These are phyloP conservation scores for Penicillium psychrosexuale DNA, from an alignment of 2,329 filamentous ascomycete genomes.

Conservation along the genomic window DNA sequence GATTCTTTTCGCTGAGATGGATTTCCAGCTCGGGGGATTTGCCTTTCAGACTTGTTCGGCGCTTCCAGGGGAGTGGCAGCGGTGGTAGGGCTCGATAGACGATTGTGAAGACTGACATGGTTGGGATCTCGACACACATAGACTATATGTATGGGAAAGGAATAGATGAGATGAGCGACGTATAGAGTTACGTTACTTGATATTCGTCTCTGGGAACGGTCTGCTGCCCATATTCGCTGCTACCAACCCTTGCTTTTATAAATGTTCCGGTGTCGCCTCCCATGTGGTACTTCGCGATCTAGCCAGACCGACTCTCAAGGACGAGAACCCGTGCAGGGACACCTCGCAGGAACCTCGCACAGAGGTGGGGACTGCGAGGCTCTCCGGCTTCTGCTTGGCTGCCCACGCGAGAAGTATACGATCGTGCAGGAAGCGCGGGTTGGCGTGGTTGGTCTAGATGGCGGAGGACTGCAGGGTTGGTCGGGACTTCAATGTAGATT, in stretches of 20 bases:
- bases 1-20: background rate
- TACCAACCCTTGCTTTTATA: slow-evolving; percentile 2
- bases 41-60: slow-evolving; percentile 14
- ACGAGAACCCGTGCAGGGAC: slow-evolving; percentile 20
- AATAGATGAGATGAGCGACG: background rate
- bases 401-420: slow-evolving; percentile 19
- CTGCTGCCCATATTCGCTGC: background rate
- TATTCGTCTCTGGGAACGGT: background rate
- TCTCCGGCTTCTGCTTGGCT: slow-evolving; percentile 21
- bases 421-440: slow-evolving; percentile 7
- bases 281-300: slow-evolving; percentile 9
- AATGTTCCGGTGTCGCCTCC: background rate
- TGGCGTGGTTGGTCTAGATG: slow-evolving; percentile 16
- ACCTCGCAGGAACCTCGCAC: slow-evolving; percentile 19
- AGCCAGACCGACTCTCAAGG: slow-evolving; percentile 10
- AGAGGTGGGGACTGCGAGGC: slow-evolving; percentile 16
- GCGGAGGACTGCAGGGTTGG: slow-evolving; percentile 17
- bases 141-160: background rate
- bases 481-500: slow-evolving; percentile 17
- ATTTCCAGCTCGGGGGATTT: slow-evolving; percentile 15
- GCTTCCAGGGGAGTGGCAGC: slow-evolving; percentile 18
- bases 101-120: slow-evolving; percentile 20
- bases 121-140: background rate
- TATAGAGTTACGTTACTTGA: background rate
- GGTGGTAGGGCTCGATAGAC: slow-evolving; percentile 23